Evolutionary conservation across 169 alveolate species (phyloP).

Genomic region (Toxoplasma gondii): DNA sequence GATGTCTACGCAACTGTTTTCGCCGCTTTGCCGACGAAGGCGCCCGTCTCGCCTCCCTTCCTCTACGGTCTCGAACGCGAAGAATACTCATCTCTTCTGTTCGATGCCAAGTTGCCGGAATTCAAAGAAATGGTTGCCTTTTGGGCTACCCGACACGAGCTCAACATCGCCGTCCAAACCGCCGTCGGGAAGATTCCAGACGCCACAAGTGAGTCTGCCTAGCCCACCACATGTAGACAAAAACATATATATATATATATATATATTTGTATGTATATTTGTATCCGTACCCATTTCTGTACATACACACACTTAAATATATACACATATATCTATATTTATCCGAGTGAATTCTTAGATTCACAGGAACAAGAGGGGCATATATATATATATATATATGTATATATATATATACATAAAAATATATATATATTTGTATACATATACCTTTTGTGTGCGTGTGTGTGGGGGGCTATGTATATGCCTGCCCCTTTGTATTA

Average conservation of each 20-base stretch:
- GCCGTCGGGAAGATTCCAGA: background rate
- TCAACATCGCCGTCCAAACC: background rate
- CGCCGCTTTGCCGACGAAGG: background rate
- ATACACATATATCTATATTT: no score
- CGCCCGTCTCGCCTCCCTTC: background rate
- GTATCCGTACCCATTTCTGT: no score
- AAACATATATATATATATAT: no score
- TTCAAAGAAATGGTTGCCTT: background rate
- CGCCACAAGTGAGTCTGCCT: background rate
- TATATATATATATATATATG: no score
- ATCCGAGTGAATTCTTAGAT: no score
- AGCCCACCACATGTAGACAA: no score
- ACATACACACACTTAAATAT: no score
- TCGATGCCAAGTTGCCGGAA: background rate
- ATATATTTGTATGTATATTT: no score
- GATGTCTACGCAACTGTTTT: background rate
- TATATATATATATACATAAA: no score
- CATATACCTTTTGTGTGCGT: background rate
- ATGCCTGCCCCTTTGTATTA: no score
- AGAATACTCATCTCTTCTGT: background rate
- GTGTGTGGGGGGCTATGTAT: no score
- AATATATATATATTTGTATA: background rate
- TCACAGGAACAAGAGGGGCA: no score
- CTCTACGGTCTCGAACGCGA: background rate
- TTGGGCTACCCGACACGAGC: background rate